Base-by-base conservation (phyloP, 495 filamentous ascomycete genomes). In the Penicillium taxi region DNA sequence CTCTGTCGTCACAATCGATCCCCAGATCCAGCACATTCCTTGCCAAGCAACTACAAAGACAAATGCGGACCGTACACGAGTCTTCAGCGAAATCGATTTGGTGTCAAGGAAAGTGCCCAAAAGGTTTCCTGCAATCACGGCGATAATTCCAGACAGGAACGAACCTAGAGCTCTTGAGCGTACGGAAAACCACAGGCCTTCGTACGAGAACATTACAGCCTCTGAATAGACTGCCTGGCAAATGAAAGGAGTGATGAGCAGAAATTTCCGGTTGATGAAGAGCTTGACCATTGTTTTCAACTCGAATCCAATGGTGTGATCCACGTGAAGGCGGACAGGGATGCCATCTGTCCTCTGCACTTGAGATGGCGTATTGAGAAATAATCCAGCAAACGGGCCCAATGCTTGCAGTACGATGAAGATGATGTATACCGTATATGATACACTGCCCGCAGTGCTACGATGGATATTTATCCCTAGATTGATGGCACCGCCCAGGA, bases 1-100 rank as follows among this genome's bases (percentile, higher is more conserved):
- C 25, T 71, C 52, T 0, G 73, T 75, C 1, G 73, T 67, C 14
- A 77, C 44, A 9, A 81, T 53, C 2, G 73, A 72, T 0, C 67
- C 72, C 76, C 75, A 82, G 7, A 74, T 53, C 77, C 77, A 82
- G 67, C 73, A 76, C 4, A 63, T 66, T 2, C 75, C 75, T 45
- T 80, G 75, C 20, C 77, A 45, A 0, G 40, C 52, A 17, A 74
- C 55, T 8, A 81, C 66, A 9, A 64, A 50, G 21, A 54, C 44
- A 41, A 69, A 73, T 2, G 61, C 57, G 11, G 46, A 48, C 7
- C 74, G 58, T 4, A 63, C 61, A 6, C 75, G 58, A 2, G 50
- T 55, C 50, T 71, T 77, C 26, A 78, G 50, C 0, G 70, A 52
- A 2, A 76, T 54, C 0, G 53, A 48, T 16, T 56, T 64, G 5